Percentiles rank a stretch among this genome's conserved stretches.
phyloP scores from a whole-genome alignment of 1,284 basidiomycete genomes.

The Puccinia coronata region DNA sequence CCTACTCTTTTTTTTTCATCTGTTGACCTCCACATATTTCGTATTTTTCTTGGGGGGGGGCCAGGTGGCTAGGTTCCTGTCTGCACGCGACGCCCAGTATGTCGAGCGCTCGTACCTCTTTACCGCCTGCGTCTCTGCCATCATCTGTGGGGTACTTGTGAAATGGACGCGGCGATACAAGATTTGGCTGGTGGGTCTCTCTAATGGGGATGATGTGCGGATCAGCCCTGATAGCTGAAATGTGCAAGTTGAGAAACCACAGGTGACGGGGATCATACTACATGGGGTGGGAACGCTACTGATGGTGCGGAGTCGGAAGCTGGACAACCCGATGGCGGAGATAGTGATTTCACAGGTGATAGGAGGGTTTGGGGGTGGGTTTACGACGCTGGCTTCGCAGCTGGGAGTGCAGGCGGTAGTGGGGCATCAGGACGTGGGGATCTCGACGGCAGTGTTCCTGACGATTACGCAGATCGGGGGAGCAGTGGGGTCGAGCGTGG shows the following conservation, averaged over 20 bases:
- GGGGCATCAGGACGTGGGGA: constrained; percentile 53
- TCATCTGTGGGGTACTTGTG: constrained; percentile 53
- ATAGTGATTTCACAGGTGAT: constrained; percentile 55
- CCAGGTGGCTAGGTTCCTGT: constrained; percentile 55
- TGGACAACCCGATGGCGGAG: constrained; percentile 55
- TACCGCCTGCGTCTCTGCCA: constrained; percentile 54
- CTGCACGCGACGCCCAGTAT: constrained; percentile 56
- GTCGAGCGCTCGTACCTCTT: constrained; percentile 57
- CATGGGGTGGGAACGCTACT: constrained; percentile 55
- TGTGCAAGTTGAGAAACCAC: background rate
- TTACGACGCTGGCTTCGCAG: constrained; percentile 55
- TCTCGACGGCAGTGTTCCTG: constrained; percentile 56
- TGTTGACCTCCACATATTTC: background rate
- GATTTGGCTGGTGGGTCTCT: constrained; percentile 53
- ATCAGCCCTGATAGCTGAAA: background rate
- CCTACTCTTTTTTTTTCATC: background rate
- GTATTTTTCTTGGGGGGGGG: too few relatives aligned
- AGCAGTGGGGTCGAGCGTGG: constrained; percentile 55
- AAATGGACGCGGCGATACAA: constrained; percentile 55
- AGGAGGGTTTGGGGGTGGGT: constrained; percentile 51
- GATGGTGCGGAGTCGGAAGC: constrained; percentile 56
- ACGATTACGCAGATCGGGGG: constrained; percentile 57
- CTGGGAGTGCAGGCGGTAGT: constrained; percentile 56
- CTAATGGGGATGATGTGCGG: background rate
- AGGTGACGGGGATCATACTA: constrained; percentile 53